A percentile compares a stretch with the other conserved stretches of the same genome.
Conservation (phyloP, 257 asterid species). For the Buddleja alternifolia region DNA sequence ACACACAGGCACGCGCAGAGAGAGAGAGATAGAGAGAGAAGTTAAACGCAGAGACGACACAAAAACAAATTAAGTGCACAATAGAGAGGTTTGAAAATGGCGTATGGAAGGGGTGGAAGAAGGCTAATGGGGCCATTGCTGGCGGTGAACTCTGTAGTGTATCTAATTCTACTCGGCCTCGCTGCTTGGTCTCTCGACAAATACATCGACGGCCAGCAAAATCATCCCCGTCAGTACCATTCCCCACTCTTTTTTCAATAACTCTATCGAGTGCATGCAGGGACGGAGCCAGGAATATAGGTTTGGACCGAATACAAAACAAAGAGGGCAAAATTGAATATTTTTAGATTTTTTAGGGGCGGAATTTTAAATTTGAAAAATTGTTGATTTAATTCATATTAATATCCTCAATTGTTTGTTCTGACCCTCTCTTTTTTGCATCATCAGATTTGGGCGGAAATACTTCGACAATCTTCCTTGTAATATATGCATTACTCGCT, state of each 20-base stretch:
- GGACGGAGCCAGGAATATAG: too few relatives aligned
- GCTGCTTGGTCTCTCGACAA: constrained; percentile 83
- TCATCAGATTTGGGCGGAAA: constrained; percentile 76
- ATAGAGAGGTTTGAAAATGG: constrained; percentile 40
- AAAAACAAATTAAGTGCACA: too few relatives aligned
- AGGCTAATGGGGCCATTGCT: constrained; percentile 64
- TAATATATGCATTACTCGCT: constrained; percentile 58
- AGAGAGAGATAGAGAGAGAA: too few relatives aligned
- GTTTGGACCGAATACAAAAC: too few relatives aligned
- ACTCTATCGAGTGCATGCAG: too few relatives aligned
- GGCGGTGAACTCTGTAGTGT: constrained; percentile 65
- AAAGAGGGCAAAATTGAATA: too few relatives aligned
- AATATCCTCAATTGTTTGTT: too few relatives aligned
- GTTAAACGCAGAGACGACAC: too few relatives aligned
- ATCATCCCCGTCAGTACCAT: constrained; percentile 61
- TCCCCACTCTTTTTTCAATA: not conserved
- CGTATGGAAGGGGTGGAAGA: constrained; percentile 60
- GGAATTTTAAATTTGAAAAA: too few relatives aligned
- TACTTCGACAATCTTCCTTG: constrained; percentile 61
- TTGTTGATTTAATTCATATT: too few relatives aligned
- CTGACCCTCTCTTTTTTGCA: not conserved
- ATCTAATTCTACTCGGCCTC: constrained; percentile 55
- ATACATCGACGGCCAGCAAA: constrained; percentile 80
- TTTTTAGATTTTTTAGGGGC: too few relatives aligned
- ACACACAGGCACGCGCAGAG: too few relatives aligned